Base-by-base conservation (phyloP, 2,329 filamentous ascomycete species). In the Cadophora sp. region DNA sequence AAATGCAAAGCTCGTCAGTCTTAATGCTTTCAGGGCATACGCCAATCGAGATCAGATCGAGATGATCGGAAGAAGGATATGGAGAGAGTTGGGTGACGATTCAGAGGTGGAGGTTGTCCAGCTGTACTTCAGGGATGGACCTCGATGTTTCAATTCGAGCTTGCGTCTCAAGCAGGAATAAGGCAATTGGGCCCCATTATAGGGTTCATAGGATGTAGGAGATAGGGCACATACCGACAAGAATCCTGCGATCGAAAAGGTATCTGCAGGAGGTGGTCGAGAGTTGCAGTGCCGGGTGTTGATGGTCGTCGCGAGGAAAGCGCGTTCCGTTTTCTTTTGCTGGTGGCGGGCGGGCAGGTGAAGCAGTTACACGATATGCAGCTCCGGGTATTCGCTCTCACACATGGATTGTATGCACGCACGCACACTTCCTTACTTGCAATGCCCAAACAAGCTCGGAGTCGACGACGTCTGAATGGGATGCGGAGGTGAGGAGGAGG, bases 201-300 rank as follows among this genome's bases (percentile, higher is more conserved):
- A 45, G 56, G 56, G 56, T 59, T 59, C 56, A 59, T 59, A 59
- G 56, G 56, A 45, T 45, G 59, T 51, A 62, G 59, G 65, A 43
- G 27, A 56, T 50, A 64, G 39, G 22, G 63, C 56, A 59, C 69
- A 53, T 71, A 71, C 69, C 69, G 51, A 50, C 51, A 33, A 48
- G 56, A 55, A 62, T 59, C 20, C 22, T 59, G 51, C 62, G 56
- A 30, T 64, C 39, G 53, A 61, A n/a, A n/a, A 43, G 45, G 53
- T 59, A 27, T 48, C 24, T 59, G 58, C 13, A 18, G 36, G 50
- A 18, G 43, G 45, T 47, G 50, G 51, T 43, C 24, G 24, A 43
- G 39, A 56, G 51, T 62, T 4, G 43, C 33, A 48, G 43, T 53
- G 43, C 33, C 41, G 43, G 59, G 45, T 55, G 60, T 16, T 61